Percentiles rank a stretch among this genome's conserved stretches.
These are phyloP conservation scores for Ceratocystis diversiconidia DNA, from an alignment of 2,329 filamentous ascomycete genomes.

Conservation along the genomic window DNA sequence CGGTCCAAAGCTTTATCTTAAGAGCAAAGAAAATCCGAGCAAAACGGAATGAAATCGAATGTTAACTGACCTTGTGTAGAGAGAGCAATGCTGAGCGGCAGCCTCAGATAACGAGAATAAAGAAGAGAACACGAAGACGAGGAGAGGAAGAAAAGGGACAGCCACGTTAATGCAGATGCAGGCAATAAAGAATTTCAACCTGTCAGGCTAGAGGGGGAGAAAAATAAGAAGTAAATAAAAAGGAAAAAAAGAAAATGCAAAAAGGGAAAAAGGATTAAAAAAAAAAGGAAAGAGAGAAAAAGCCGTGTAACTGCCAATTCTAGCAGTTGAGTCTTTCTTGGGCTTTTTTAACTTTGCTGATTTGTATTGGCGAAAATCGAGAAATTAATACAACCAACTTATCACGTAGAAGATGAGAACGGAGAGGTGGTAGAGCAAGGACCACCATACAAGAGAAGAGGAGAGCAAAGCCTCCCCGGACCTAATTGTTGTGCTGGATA, in stretches of 20 bases:
- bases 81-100: too few relatives aligned
- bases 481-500: too few relatives aligned
- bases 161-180: neutral
- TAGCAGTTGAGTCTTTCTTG: neutral
- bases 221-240: neutral
- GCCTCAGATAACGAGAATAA: too few relatives aligned
- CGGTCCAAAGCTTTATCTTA: too few relatives aligned
- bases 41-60: neutral
- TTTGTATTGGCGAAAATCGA: neutral
- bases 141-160: too few relatives aligned
- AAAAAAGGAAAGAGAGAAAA: neutral
- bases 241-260: neutral
- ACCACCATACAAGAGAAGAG: too few relatives aligned
- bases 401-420: too few relatives aligned
- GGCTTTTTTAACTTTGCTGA: neutral
- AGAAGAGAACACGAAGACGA: too few relatives aligned
- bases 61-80: too few relatives aligned
- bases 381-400: too few relatives aligned
- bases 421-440: too few relatives aligned
- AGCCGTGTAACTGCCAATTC: neutral
- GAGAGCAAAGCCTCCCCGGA: too few relatives aligned
- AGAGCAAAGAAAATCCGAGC: neutral
- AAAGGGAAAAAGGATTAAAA: neutral
- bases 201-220: neutral
- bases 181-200: neutral